These are phyloP conservation scores for Kwoniella dendrophila DNA, from an alignment of 768 basidiomycete genomes.

Conservation along the genomic window DNA sequence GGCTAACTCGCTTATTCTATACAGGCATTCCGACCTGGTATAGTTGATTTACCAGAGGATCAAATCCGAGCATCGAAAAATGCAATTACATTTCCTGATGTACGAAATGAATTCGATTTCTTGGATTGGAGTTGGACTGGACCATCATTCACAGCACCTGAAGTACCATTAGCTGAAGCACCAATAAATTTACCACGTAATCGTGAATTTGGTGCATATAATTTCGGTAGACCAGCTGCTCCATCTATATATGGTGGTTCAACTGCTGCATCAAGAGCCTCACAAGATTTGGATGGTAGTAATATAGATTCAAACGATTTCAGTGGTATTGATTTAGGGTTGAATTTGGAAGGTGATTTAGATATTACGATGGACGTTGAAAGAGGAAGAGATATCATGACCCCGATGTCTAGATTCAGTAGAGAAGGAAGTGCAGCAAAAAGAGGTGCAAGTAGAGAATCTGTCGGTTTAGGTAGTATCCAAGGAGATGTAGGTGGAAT, in stretches of 20 bases:
- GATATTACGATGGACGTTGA: constrained; percentile 40
- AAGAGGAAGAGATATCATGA: constrained; percentile 30
- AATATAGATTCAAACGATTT: constrained; percentile 49
- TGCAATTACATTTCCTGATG: constrained; percentile 78
- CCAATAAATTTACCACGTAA: constrained; percentile 24
- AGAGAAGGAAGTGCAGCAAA: constrained; percentile 25
- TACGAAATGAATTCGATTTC: constrained; percentile 63
- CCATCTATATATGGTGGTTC: constrained; percentile 43
- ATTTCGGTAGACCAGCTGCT: constrained; percentile 43
- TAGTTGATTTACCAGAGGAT: constrained; percentile 95
- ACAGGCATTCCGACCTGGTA: constrained; percentile 89
- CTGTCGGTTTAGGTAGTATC: constrained; percentile 16
- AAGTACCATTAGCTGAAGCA: constrained; percentile 20
- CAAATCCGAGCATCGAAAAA: constrained; percentile 83
- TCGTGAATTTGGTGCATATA: constrained; percentile 47
- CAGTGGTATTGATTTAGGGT: constrained; percentile 43
- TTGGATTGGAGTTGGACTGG: constrained; percentile 57
- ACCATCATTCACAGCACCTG: constrained; percentile 60
- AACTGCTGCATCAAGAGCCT: constrained; percentile 28
- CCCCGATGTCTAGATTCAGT: constrained; percentile 26
- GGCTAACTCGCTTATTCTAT: constrained; percentile 6
- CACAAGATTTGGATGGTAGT: constrained; percentile 33
- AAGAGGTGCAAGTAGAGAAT: constrained; percentile 11
- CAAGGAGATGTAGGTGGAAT: constrained; percentile 12
- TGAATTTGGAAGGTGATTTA: constrained; percentile 33